Conservation (phyloP, 345 rosid species). For the Bruguiera parviflora region DNA sequence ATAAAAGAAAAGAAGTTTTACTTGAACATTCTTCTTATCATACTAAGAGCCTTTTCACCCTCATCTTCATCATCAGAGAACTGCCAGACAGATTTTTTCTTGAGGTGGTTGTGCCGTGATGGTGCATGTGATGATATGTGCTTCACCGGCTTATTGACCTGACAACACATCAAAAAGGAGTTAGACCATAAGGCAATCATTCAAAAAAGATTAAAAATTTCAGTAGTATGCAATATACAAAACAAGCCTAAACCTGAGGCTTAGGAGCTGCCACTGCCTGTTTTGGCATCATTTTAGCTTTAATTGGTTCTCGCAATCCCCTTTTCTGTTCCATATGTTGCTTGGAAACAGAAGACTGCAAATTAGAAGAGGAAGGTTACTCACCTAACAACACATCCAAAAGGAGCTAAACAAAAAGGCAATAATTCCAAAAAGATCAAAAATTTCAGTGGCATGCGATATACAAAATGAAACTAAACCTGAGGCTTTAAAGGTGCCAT, state of each 20-base stretch:
- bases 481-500: constrained; percentile 42
- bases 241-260: constrained; percentile 39
- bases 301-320: constrained; percentile 33
- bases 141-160: constrained; percentile 35
- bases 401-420: background rate
- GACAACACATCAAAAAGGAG: constrained; percentile 17
- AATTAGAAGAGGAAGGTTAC: background rate
- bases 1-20: background rate
- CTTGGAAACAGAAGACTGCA: constrained; percentile 39
- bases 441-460: background rate
- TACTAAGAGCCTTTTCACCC: constrained; percentile 39
- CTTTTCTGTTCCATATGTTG: constrained; percentile 49
- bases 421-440: background rate
- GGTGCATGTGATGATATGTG: constrained; percentile 29
- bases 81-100: constrained; percentile 42
- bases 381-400: constrained; percentile 21
- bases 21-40: constrained; percentile 52
- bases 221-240: background rate
- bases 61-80: constrained; percentile 24
- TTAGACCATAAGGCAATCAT: background rate
- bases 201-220: background rate
- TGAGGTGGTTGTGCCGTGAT: constrained; percentile 33
- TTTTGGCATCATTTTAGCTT: constrained; percentile 38
- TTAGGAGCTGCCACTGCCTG: constrained; percentile 37
- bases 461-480: constrained; percentile 22